Percentiles rank a stretch among this genome's conserved stretches.
Conservation (phyloP, 805 yeast species). For the Clavispora santaluciae region DNA sequence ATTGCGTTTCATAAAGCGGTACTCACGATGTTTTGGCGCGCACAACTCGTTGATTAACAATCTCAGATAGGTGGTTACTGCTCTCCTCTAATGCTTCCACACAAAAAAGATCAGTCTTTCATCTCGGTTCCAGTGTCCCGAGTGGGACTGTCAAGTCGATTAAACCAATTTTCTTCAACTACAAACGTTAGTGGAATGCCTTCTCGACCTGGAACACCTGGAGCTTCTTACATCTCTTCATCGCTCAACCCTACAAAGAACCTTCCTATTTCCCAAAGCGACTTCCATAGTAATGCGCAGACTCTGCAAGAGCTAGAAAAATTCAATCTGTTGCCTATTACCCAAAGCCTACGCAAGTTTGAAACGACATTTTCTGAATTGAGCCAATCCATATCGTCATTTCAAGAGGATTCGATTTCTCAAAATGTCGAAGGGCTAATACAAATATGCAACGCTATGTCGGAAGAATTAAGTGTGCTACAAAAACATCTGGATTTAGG, state of each 20-base stretch:
- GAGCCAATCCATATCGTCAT: conserved; percentile 28
- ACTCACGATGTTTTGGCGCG: background rate
- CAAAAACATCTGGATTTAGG: conserved; percentile 28
- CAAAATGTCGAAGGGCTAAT: conserved; percentile 23
- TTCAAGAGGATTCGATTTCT: conserved; percentile 27
- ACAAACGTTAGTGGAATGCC: background rate
- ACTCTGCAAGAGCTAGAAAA: conserved; percentile 21
- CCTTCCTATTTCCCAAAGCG: conserved; percentile 19
- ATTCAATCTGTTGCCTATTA: conserved; percentile 31
- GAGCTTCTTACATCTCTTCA: conserved; percentile 28
- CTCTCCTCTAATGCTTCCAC: conserved; percentile 21
- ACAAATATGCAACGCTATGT: conserved; percentile 21
- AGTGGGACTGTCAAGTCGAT: conserved; percentile 28
- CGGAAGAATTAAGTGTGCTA: conserved; percentile 21
- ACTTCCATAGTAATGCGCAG: conserved; percentile 12
- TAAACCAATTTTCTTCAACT: conserved; percentile 20
- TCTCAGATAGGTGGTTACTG: background rate
- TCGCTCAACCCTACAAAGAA: conserved; percentile 36
- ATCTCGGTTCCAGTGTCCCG: conserved; percentile 34
- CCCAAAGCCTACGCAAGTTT: conserved; percentile 25
- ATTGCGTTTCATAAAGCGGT: conserved; percentile 9
- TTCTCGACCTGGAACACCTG: conserved; percentile 16
- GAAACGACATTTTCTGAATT: conserved; percentile 25
- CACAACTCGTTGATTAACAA: background rate
- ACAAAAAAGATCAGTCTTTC: conserved; percentile 24